phyloP scores from a whole-genome alignment of 2,329 filamentous ascomycete species.

The Aspergillus terreus region DNA sequence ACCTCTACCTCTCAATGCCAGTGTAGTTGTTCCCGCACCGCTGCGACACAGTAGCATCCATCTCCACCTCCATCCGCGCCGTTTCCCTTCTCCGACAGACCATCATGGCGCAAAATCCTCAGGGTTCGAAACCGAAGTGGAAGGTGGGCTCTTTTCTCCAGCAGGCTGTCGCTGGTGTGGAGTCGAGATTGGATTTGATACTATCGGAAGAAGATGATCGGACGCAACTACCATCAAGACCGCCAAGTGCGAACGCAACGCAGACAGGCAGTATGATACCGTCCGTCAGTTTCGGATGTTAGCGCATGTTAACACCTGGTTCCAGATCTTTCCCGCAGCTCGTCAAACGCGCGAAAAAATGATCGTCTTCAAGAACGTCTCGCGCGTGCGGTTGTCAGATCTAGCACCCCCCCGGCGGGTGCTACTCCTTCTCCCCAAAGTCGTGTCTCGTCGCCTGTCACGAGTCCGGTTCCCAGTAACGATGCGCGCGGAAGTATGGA shows the following conservation, averaged over 20 bases:
- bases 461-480: slow-evolving; percentile 48
- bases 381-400: slow-evolving; percentile 79
- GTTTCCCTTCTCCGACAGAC: neutral
- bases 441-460: slow-evolving; percentile 49
- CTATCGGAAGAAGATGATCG: slow-evolving; percentile 66
- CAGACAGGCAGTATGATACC: slow-evolving; percentile 34
- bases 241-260: slow-evolving; percentile 24
- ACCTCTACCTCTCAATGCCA: slow-evolving; percentile 10
- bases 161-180: slow-evolving; percentile 87
- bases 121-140: slow-evolving; percentile 61
- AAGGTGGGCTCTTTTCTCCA: slow-evolving; percentile 68
- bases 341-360: slow-evolving; percentile 65
- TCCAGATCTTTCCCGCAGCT: slow-evolving; percentile 56
- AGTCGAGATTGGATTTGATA: slow-evolving; percentile 88
- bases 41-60: slow-evolving; percentile 8
- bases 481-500: slow-evolving; percentile 39
- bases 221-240: slow-evolving; percentile 20
- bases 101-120: slow-evolving; percentile 28
- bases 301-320: slow-evolving; percentile 19
- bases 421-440: slow-evolving; percentile 47
- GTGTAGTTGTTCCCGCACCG: neutral
- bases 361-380: slow-evolving; percentile 86
- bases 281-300: neutral
- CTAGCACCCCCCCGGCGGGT: slow-evolving; percentile 49
- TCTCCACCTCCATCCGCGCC: neutral